Percentiles rank a stretch among this genome's conserved stretches.
phyloP scores from a whole-genome alignment of 345 rosid species.

The Gossypium mustelinum region DNA sequence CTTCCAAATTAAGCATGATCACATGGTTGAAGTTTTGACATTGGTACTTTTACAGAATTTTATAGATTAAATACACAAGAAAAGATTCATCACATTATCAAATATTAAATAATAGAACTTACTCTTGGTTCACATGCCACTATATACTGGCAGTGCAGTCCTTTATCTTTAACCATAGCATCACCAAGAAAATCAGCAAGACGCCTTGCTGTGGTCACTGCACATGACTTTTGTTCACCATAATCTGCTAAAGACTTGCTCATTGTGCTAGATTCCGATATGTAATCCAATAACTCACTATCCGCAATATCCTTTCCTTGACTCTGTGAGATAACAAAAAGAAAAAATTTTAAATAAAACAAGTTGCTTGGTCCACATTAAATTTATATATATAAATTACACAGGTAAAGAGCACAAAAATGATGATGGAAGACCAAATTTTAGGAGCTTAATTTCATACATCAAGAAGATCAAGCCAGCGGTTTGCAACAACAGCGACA shows the following conservation, averaged over 20 bases:
- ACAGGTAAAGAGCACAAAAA: neutral
- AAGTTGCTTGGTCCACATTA: constrained; percentile 7
- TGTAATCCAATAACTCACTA: constrained; percentile 87
- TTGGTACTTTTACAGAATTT: neutral
- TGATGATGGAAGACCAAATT: neutral
- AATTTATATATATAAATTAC: neutral
- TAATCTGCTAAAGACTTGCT: constrained; percentile 96
- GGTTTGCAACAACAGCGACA: constrained; percentile 92
- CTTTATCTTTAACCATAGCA: constrained; percentile 94
- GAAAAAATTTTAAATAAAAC: constrained; percentile 16
- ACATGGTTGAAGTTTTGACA: neutral
- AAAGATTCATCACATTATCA: neutral
- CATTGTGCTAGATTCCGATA: constrained; percentile 99
- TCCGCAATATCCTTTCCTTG: constrained; percentile 90
- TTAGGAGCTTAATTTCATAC: constrained; percentile 36
- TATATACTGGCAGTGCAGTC: constrained; percentile 92
- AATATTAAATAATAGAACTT: constrained; percentile 22
- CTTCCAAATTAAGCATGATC: constrained; percentile 5
- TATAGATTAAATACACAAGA: neutral
- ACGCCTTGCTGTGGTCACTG: constrained; percentile 95
- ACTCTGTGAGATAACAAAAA: constrained; percentile 48
- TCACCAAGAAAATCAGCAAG: constrained; percentile 92
- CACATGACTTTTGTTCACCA: constrained; percentile 94
- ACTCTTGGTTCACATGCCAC: constrained; percentile 96
- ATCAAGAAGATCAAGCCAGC: constrained; percentile 98